Evolutionary conservation across 2,329 filamentous ascomycete genomes (phyloP), one percentile per base, ranked within the genome.

Genomic region (Zarea fungicola): DNA sequence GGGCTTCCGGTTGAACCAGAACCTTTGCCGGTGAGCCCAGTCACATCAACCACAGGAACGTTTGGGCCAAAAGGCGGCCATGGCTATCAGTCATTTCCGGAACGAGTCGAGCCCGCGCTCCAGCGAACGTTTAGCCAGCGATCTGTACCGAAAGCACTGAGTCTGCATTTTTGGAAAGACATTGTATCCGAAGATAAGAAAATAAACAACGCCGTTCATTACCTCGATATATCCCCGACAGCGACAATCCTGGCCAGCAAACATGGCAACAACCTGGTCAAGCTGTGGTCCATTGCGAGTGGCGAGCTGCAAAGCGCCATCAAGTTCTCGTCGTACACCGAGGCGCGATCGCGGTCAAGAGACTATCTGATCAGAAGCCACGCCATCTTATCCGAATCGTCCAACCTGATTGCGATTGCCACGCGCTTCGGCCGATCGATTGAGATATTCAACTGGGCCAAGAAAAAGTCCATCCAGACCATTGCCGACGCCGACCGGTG

Each of bases 221-320:
- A 62, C 45, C 56, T 70, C 23, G 67, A 71, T 52, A 57, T 67
- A 5, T 68, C 66, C 1, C 57, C 60, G 1, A 60, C 57, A 1
- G 62, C 62, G 0, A 58, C 61, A 5, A 62, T 62, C 9, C 54
- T 71, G 3, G 66, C 67, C 6, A 68, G 61, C 56, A 65, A 65
- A 48, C 62, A 65, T 31, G 63, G 63, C 23, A 64, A 96, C 64
- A 85, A 87, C 52, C 89, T 88, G 1, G 86, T 96, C 52, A 96
- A 95, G 68, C 88, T 96, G 48, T 96, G 90, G 85, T 89, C 88
- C 8, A 75, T 85, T 13, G 83, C 89, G 53, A 84, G 89, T 60
- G 89, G 91, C 21, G 86, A 91, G 56, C 82, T 89, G 0, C 79
- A 89, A 51, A 61, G 54, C 46, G 53, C 55, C 31, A 59, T 71